A percentile compares a stretch with the other conserved stretches of the same genome.
phyloP scores from a whole-genome alignment of 495 filamentous ascomycete genomes.

The Penicillium crystallinum region DNA sequence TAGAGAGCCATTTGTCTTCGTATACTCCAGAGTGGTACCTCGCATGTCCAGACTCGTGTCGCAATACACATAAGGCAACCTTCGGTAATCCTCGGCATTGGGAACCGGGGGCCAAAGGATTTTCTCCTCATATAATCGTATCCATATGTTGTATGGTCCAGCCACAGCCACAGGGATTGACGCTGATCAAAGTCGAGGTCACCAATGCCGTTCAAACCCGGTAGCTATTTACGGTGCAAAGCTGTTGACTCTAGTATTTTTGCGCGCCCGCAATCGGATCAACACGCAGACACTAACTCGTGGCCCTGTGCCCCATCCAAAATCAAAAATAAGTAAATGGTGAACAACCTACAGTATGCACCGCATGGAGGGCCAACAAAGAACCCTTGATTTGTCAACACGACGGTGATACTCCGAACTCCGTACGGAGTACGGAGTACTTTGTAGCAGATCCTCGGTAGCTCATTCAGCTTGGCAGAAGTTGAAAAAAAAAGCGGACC shows the following conservation, averaged over 20 bases:
- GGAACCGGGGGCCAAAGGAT: neutral
- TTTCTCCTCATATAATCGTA: neutral
- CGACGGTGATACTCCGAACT: too few relatives aligned
- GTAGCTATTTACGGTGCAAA: neutral
- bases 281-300: neutral
- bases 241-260: neutral
- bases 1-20: neutral
- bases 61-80: neutral
- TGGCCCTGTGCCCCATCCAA: neutral
- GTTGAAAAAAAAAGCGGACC: slow-evolving; percentile 4
- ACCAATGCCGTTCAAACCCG: neutral
- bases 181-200: neutral
- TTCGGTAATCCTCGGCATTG: neutral
- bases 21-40: neutral
- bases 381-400: neutral
- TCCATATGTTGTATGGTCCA: too few relatives aligned
- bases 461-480: neutral
- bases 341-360: neutral
- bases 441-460: neutral
- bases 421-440: too few relatives aligned
- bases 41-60: neutral
- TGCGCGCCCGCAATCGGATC: neutral
- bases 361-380: neutral
- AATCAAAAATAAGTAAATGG: neutral
- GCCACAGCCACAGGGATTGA: neutral